Percentiles rank a stretch among this genome's conserved stretches.
phyloP scores from a whole-genome alignment of 257 asterid genomes.

The Mentha longifolia region DNA sequence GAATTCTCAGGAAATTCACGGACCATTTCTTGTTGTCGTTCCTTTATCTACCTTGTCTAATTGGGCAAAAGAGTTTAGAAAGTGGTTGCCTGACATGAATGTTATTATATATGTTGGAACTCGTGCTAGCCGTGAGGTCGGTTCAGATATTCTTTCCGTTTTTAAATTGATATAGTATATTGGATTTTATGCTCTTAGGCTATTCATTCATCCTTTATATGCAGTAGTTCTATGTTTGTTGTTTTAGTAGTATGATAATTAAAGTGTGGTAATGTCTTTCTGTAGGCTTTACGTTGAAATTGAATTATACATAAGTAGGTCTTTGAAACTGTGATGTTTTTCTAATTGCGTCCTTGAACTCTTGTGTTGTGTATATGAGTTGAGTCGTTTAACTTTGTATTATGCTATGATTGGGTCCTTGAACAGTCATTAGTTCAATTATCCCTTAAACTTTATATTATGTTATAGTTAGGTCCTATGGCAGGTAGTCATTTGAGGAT shows the following conservation, averaged over 20 bases:
- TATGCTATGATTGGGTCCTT: constrained; percentile 4
- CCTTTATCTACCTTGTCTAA: constrained; percentile 95
- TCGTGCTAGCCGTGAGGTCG: constrained; percentile 98
- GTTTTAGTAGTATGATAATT: constrained; percentile 1
- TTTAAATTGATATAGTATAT: constrained; percentile 5
- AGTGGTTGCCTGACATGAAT: constrained; percentile 95
- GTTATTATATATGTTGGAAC: constrained; percentile 92
- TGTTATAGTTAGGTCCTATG: constrained; percentile 11
- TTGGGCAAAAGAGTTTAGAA: constrained; percentile 98
- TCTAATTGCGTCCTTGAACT: not conserved
- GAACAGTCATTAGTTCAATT: not conserved
- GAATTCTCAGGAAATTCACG: constrained; percentile 92
- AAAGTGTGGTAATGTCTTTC: constrained; percentile 2
- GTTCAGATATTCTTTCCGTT: constrained; percentile 23
- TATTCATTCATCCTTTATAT: not conserved
- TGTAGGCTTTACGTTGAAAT: not conserved
- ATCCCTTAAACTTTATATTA: constrained; percentile 5
- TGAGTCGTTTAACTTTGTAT: not conserved
- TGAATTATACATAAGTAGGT: not conserved
- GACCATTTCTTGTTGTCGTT: constrained; percentile 98
- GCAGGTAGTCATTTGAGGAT: not conserved
- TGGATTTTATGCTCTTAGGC: constrained; percentile 23
- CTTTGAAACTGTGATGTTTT: not conserved
- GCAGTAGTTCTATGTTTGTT: constrained; percentile 5
- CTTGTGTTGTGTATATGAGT: too few species aligned